These are phyloP conservation scores for Fusarium luffae DNA, from an alignment of 2,329 filamentous ascomycete genomes.

Conservation along the genomic window DNA sequence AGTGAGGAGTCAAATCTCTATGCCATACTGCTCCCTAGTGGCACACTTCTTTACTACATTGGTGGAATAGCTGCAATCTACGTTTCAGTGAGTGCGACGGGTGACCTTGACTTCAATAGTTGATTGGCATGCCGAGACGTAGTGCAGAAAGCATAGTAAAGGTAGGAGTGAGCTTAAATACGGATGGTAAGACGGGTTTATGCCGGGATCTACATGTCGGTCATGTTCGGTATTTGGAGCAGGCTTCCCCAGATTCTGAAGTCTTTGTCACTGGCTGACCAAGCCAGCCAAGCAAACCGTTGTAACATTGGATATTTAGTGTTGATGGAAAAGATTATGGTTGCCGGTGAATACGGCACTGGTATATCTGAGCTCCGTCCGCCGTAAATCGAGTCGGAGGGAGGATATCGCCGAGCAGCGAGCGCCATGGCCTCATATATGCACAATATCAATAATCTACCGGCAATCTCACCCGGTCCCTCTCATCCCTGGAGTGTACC, in stretches of 20 bases:
- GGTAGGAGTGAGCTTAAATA: background rate
- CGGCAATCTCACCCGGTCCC: conserved; percentile 19
- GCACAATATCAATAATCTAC: conserved; percentile 17
- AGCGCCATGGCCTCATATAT: conserved; percentile 31
- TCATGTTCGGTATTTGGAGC: background rate
- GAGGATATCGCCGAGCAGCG: conserved; percentile 36
- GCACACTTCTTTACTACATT: background rate
- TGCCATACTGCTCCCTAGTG: too few relatives aligned
- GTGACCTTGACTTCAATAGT: background rate
- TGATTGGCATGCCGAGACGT: too few relatives aligned
- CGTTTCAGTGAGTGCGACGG: background rate
- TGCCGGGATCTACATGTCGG: conserved; percentile 2
- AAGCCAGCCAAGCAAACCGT: background rate
- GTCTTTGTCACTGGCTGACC: background rate
- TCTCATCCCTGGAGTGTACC: conserved; percentile 12
- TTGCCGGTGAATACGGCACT: background rate
- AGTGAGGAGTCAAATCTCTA: too few relatives aligned
- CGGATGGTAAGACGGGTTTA: conserved; percentile 1
- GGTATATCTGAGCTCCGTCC: background rate
- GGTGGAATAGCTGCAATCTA: background rate
- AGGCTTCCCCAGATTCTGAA: background rate
- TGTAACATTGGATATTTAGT: background rate
- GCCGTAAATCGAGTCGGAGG: conserved; percentile 16
- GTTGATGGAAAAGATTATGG: background rate
- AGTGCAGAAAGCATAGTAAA: rapidly evolving